Evolutionary conservation across 192 early-diverging fungal genomes (phyloP).

Genomic region (Dissophora ornata): DNA sequence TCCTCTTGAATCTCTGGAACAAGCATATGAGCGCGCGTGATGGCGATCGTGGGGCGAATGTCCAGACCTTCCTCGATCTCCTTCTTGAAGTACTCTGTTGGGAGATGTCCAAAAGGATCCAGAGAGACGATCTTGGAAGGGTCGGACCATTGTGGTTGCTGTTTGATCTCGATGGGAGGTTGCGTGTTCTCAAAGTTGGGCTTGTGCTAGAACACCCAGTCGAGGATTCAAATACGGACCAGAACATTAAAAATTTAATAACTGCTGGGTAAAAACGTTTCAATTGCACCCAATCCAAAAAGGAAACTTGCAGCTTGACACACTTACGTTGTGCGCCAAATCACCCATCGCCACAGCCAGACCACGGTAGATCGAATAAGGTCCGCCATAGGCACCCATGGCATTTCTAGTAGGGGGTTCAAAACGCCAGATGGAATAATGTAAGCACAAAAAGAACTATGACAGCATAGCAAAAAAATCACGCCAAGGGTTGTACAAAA

Average conservation of each 20-base stretch:
- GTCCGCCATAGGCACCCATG: constrained; percentile 92
- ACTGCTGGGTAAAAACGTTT: too few species aligned
- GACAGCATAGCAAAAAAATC: background rate
- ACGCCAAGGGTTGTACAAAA: too few species aligned
- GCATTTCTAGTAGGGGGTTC: constrained; percentile 79
- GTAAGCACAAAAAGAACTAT: too few species aligned
- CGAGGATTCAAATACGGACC: background rate
- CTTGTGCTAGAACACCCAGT: constrained; percentile 71
- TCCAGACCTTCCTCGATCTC: constrained; percentile 80
- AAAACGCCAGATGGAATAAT: too few species aligned
- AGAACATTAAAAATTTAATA: background rate
- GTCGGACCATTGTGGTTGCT: constrained; percentile 82
- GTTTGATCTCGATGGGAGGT: constrained; percentile 84
- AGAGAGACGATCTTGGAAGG: constrained; percentile 92
- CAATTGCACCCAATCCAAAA: background rate
- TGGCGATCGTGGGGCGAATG: constrained; percentile 90
- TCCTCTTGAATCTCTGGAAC: constrained; percentile 87
- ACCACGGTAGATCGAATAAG: constrained; percentile 93
- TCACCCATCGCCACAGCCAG: constrained; percentile 92
- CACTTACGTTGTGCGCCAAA: constrained; percentile 60
- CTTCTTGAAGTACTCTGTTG: constrained; percentile 68
- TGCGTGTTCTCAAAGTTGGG: constrained; percentile 91
- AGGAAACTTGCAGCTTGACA: background rate
- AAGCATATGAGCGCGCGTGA: constrained; percentile 95
- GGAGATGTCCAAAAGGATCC: constrained; percentile 92